Evolutionary conservation across 2,329 filamentous ascomycete species (phyloP), one percentile per base, ranked within the genome.

Genomic region (Ploettnerulaceae sp.): DNA sequence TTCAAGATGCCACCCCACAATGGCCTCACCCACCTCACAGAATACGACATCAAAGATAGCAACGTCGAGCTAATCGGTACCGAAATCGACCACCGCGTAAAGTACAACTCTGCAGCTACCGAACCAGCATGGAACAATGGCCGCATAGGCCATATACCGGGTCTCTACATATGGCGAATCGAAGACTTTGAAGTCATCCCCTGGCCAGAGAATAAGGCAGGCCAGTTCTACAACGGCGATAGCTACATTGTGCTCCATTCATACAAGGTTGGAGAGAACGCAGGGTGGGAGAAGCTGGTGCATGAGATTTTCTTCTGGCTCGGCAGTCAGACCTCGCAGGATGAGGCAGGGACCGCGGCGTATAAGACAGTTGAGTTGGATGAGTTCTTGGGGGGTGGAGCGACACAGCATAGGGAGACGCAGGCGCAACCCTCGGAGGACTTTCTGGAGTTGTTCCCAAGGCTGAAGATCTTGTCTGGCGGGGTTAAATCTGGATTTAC

Each of bases 251-350:
- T 85, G 3, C 69, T 86, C 36, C 69, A 79, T 61, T 79, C 80
- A 4, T 76, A 75, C 63, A 73, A 75, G 56, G 60, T 78, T 24
- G 71, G 71, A 32, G 66, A 68, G 32, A 65, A 68, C 26, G 64
- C 68, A n/a, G 65, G 64, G 61, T 56, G 73, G 48, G 65, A 64
- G 63, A 59, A 74, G 48, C 67, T 83, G 4, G 68, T 66, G 32
- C 81, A 85, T 56, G 80, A 84, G 39, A 74, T 85, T 58, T 85
- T 81, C 70, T 85, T 85, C 67, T 86, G 81, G 81, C 71, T 85
- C 1, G 82, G 82, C 4, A 69, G 65, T 41, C 75, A 82, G 58
- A 85, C 81, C 0, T 74, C 77, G 2, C 79, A 84, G 66, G 82
- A 85, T 53, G 82, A 86, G 66, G 80, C 81, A 2, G 82, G 81